Base-by-base conservation (phyloP, 768 basidiomycete genomes). In the Russula earlei region DNA sequence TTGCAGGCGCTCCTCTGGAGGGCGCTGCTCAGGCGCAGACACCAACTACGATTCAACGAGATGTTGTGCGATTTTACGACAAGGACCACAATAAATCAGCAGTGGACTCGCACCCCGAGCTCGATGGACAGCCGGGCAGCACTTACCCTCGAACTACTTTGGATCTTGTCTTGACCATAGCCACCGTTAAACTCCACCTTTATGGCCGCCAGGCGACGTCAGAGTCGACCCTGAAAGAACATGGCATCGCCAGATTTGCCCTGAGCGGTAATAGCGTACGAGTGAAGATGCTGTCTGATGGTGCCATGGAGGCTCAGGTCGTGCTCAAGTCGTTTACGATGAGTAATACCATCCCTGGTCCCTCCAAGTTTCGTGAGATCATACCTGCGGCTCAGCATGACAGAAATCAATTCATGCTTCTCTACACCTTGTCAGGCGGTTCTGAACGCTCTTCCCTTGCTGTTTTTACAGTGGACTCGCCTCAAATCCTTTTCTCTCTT, bases 271-370 rank as follows among this genome's bases (percentile, higher is more conserved):
- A 83, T 60, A 81, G 77, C 31, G 73, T 96, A 54, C 81, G 90
- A 46, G 75, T 88, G 63, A 95, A 96, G 70, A 75, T 82, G 63
- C 76, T 91, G 24, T 85, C 85, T 19, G 82, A 94, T 67, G 85
- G 88, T 19, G 80, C 90, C n/a, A 76, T 80, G 57, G 91, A 96
- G 68, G 84, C 87, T 2, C 93, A 96, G 69, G 72, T 97, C 46
- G 76, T 92, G 25, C 70, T 97, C n/a, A 82, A 84, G 63, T 94
- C 95, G 0, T 85, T 98, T 65, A 91, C 91, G 0, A 85, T 97
- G 76, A 83, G 79, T 68, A 94, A 95, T 67, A 97, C 85, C 2
- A 77, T 85, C 50, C 80, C 88, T 0, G 90, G 91, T 7, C 74
- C 75, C 45, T 87, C 91, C 24, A 85, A 80, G 64, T 97, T 93